Evolutionary conservation across 2,329 filamentous ascomycete genomes (phyloP).

Genomic region (Talaromyces marneffei): DNA sequence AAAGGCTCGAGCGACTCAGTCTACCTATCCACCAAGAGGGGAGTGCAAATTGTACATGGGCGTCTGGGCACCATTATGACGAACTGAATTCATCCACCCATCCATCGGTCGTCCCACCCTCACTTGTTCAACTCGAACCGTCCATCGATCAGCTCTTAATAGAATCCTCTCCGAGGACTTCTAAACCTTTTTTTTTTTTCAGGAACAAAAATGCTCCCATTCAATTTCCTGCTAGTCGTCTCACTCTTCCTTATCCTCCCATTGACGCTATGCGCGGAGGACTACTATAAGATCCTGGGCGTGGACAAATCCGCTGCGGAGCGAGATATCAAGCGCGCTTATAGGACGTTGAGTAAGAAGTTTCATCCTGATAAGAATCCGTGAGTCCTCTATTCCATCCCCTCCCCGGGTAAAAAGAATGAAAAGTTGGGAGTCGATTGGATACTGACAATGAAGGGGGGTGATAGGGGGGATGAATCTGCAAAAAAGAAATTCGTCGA

Average conservation of each 20-base stretch:
- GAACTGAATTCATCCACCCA: not conserved
- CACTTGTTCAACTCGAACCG: too few relatives aligned
- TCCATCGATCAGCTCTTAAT: too few relatives aligned
- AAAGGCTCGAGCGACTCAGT: not conserved
- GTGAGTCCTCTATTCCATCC: constrained; percentile 49
- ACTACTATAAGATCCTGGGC: constrained; percentile 65
- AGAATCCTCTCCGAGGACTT: not conserved
- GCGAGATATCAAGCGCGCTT: constrained; percentile 87
- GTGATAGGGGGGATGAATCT: constrained; percentile 66
- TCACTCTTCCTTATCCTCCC: constrained; percentile 31
- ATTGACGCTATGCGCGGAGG: constrained; percentile 38
- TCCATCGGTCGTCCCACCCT: not conserved
- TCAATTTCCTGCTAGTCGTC: constrained; percentile 28
- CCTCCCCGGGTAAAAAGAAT: too few relatives aligned
- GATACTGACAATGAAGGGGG: not conserved
- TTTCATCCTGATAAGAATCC: constrained; percentile 98
- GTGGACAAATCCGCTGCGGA: constrained; percentile 74
- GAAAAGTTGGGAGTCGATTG: too few relatives aligned
- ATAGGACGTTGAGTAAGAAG: constrained; percentile 86
- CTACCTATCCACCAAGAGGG: not conserved
- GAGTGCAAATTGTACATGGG: not conserved
- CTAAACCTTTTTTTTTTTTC: too few relatives aligned
- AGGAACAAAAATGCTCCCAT: constrained; percentile 25
- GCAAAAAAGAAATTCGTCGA: constrained; percentile 90
- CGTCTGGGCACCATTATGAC: not conserved